A percentile compares a stretch with the other conserved stretches of the same genome.
phyloP scores from a whole-genome alignment of 2,329 filamentous ascomycete genomes.

The Harringtonia lauricola region DNA sequence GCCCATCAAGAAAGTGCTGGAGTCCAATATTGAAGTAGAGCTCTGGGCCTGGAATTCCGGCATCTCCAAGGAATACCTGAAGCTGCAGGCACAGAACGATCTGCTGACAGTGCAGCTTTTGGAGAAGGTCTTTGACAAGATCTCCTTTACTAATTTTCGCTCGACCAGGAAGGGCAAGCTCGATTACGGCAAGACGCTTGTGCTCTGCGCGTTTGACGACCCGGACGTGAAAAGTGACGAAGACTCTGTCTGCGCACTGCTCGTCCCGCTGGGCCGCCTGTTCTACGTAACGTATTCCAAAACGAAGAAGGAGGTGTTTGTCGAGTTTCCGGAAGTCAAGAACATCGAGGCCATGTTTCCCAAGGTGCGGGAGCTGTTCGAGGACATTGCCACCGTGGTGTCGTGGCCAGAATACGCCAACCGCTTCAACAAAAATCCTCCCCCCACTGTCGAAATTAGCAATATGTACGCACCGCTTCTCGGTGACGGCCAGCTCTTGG shows the following conservation, averaged over 20 bases:
- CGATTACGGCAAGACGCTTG: conserved; percentile 1
- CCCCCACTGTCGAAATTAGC: neutral
- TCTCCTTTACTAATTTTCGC: conserved; percentile 9
- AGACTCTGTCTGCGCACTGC: too few relatives aligned
- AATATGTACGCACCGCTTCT: neutral
- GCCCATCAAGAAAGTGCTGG: conserved; percentile 11
- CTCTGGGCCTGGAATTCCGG: conserved; percentile 16
- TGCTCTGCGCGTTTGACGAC: neutral
- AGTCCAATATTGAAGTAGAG: conserved; percentile 14
- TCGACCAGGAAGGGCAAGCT: conserved; percentile 5
- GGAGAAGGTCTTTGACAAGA: conserved; percentile 6
- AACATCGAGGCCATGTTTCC: neutral
- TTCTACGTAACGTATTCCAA: neutral
- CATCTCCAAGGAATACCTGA: conserved; percentile 12
- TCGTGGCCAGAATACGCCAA: neutral
- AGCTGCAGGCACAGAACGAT: neutral
- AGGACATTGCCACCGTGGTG: neutral
- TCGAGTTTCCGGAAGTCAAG: conserved; percentile 3
- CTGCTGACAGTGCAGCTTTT: conserved; percentile 7
- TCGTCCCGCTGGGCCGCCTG: neutral
- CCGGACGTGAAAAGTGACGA: neutral
- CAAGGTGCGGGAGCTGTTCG: neutral
- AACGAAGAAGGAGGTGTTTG: neutral
- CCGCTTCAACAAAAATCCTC: neutral
- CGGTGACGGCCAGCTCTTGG: too few relatives aligned